phyloP scores from a whole-genome alignment of 192 early-diverging fungal species.

The Coemansia aciculifera region DNA sequence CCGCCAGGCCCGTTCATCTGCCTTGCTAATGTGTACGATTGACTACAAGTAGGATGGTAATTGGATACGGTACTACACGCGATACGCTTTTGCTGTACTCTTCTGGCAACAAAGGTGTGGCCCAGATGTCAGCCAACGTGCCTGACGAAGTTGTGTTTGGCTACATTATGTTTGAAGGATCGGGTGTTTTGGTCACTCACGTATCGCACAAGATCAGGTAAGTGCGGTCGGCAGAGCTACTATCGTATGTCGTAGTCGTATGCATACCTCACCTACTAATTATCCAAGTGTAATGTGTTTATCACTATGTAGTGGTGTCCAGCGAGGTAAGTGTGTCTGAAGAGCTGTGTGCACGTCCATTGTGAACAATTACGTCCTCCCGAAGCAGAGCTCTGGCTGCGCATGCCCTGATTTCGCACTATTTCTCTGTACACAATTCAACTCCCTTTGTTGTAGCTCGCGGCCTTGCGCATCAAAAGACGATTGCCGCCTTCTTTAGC shows the following conservation, averaged over 20 bases:
- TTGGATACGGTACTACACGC: conserved; percentile 46
- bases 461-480: conserved; percentile 48
- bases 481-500: conserved; percentile 40
- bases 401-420: neutral
- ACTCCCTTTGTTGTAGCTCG: conserved; percentile 32
- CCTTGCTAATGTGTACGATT: neutral
- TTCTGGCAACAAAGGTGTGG: conserved; percentile 31
- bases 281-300: neutral
- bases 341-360: neutral
- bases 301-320: conserved; percentile 28
- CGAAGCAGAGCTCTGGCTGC: neutral
- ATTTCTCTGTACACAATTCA: neutral
- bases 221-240: neutral
- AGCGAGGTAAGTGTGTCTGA: conserved; percentile 17
- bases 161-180: conserved; percentile 44
- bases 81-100: conserved; percentile 43
- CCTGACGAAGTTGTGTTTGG: conserved; percentile 45
- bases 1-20: neutral
- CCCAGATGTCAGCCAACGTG: conserved; percentile 41
- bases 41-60: conserved; percentile 35
- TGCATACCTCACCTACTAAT: neutral
- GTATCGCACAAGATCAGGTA: conserved; percentile 54
- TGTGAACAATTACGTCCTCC: neutral
- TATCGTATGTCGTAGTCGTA: neutral
- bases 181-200: conserved; percentile 47